These are phyloP conservation scores for Leucogyrophana mollusca DNA, from an alignment of 768 basidiomycete species.

Conservation along the genomic window DNA sequence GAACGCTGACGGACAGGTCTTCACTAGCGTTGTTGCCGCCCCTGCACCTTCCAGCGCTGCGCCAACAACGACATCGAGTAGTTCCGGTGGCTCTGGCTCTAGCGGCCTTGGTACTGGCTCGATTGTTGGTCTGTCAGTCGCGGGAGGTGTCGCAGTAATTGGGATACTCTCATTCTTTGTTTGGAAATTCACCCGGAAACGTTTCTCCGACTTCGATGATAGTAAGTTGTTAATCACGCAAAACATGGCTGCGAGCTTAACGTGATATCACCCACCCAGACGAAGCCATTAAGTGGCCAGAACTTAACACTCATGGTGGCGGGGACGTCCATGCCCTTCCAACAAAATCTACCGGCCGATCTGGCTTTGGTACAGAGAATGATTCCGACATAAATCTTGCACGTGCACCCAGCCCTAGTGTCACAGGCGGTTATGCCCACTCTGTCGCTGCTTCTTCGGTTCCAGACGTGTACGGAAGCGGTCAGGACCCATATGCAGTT, in stretches of 20 bases:
- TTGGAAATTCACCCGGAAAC: conserved; percentile 87
- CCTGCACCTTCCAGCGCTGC: conserved; percentile 17
- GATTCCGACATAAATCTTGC: conserved; percentile 57
- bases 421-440: conserved; percentile 44
- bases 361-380: conserved; percentile 64
- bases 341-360: conserved; percentile 63
- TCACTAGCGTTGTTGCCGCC: conserved; percentile 23
- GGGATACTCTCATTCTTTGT: conserved; percentile 73
- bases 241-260: conserved; percentile 7
- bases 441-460: conserved; percentile 46
- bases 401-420: conserved; percentile 46
- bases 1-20: conserved; percentile 23
- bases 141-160: conserved; percentile 74
- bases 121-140: conserved; percentile 78
- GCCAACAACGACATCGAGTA: conserved; percentile 22
- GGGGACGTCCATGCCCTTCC: conserved; percentile 62
- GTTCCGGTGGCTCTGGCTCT: conserved; percentile 17
- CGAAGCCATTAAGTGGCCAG: conserved; percentile 91
- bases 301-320: conserved; percentile 64
- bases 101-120: conserved; percentile 63
- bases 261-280: conserved; percentile 35
- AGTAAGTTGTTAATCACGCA: conserved; percentile 47
- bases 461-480: conserved; percentile 35
- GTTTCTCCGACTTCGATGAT: conserved; percentile 73
- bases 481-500: conserved; percentile 75